phyloP scores from a whole-genome alignment of 768 basidiomycete species.

The Russula earlei region DNA sequence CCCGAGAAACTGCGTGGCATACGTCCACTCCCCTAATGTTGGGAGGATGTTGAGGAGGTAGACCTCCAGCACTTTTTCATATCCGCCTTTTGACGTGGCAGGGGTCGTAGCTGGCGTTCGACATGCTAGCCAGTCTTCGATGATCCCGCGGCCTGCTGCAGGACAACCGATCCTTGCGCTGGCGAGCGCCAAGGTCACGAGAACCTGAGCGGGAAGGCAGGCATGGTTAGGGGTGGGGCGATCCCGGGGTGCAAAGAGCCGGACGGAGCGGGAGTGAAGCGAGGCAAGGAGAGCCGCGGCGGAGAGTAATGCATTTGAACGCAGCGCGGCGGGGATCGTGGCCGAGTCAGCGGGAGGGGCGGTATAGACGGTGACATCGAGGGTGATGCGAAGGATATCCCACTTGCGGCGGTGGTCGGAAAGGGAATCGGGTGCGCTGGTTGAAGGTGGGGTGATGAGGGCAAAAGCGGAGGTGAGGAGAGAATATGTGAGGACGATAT shows the following conservation, averaged over 20 bases:
- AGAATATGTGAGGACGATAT: slow-evolving; percentile 54
- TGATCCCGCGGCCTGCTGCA: slow-evolving; percentile 50
- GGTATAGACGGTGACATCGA: slow-evolving; percentile 65
- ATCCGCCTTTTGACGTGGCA: slow-evolving; percentile 41
- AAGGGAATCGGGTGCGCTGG: slow-evolving; percentile 37
- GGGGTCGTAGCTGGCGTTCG: slow-evolving; percentile 26
- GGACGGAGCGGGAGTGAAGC: slow-evolving; percentile 54
- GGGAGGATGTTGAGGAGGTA: slow-evolving; percentile 71
- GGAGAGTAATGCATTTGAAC: slow-evolving; percentile 44
- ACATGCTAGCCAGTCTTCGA: slow-evolving; percentile 71
- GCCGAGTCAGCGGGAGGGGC: slow-evolving; percentile 38
- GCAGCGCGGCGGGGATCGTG: slow-evolving; percentile 42
- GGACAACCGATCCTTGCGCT: slow-evolving; percentile 58
- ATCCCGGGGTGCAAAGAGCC: slow-evolving; percentile 52
- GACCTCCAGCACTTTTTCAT: slow-evolving; percentile 65
- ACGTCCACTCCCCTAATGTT: slow-evolving; percentile 68
- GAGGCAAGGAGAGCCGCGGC: slow-evolving; percentile 48
- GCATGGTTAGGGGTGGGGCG: slow-evolving; percentile 35
- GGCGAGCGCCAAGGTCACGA: slow-evolving; percentile 61
- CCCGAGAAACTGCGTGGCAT: slow-evolving; percentile 63
- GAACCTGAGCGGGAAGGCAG: slow-evolving; percentile 58
- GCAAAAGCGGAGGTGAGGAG: slow-evolving; percentile 62
- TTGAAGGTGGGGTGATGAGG: slow-evolving; percentile 36
- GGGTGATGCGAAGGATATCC: slow-evolving; percentile 79
- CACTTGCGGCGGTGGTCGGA: slow-evolving; percentile 56